Percentiles rank a stretch among this genome's conserved stretches.
These are phyloP conservation scores for Cytospora mali DNA, from an alignment of 2,329 filamentous ascomycete species.

Conservation along the genomic window DNA sequence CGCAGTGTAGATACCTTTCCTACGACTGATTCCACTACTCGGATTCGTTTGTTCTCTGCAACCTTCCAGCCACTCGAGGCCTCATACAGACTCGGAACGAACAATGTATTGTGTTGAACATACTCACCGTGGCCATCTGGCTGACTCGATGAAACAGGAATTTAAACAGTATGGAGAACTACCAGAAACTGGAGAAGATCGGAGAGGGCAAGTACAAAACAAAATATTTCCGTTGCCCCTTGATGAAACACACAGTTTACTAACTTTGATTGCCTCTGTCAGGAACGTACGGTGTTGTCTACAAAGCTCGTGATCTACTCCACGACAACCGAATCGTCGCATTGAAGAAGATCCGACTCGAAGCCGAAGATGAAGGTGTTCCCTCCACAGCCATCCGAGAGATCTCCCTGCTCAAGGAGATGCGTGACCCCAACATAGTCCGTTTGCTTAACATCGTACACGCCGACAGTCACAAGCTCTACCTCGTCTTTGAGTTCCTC, in stretches of 20 bases:
- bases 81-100: not conserved
- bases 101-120: conserved; percentile 2
- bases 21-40: not conserved
- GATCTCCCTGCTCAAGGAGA: conserved; percentile 88
- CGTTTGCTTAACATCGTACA: conserved; percentile 86
- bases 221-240: not conserved
- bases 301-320: conserved; percentile 83
- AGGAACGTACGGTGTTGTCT: conserved; percentile 92
- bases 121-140: not conserved
- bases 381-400: conserved; percentile 89
- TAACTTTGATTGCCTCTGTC: conserved; percentile 1
- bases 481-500: conserved; percentile 86
- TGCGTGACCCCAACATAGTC: conserved; percentile 87
- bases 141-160: conserved; percentile 15
- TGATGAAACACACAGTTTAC: not conserved
- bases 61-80: not conserved
- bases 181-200: conserved; percentile 81
- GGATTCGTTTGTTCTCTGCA: not conserved
- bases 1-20: not conserved
- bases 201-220: conserved; percentile 66
- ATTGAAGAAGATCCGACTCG: conserved; percentile 89
- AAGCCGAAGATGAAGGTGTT: conserved; percentile 89
- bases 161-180: conserved; percentile 51
- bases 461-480: conserved; percentile 88
- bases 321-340: conserved; percentile 81